Evolutionary conservation across 352 stramenopile species (phyloP).

Genomic region (Pythium utonaiense): DNA sequence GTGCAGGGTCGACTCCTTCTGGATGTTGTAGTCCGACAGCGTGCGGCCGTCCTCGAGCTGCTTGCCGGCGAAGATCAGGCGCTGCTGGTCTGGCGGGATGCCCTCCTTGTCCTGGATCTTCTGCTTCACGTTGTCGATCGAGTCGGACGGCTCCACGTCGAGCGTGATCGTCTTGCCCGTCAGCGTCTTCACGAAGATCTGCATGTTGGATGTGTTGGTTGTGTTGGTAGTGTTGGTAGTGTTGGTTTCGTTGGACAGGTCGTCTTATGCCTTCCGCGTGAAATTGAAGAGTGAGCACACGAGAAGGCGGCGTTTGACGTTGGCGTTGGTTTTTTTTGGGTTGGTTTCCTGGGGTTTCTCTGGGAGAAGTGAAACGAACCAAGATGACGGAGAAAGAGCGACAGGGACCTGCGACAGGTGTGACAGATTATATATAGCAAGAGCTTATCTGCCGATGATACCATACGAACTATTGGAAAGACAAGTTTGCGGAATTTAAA

Average conservation of each 20-base stretch:
- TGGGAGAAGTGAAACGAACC: constrained; percentile 6
- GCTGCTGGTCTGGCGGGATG: constrained; percentile 92
- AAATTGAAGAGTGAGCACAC: constrained; percentile 28
- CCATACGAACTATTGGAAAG: not conserved
- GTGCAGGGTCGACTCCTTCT: constrained; percentile 93
- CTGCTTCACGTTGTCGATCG: constrained; percentile 97
- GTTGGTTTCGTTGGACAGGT: constrained; percentile 9
- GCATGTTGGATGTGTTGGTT: constrained; percentile 39
- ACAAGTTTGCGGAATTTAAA: constrained; percentile 1
- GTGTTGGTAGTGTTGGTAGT: not conserved
- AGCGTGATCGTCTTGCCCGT: constrained; percentile 90
- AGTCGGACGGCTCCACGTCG: constrained; percentile 90
- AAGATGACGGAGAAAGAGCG: not conserved
- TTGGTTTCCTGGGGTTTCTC: too few species aligned
- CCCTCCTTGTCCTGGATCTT: constrained; percentile 94
- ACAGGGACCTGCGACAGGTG: not conserved
- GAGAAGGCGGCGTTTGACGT: not conserved
- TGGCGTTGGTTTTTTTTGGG: not conserved
- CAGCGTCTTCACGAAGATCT: constrained; percentile 93
- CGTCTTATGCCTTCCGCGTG: constrained; percentile 18
- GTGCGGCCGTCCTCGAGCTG: constrained; percentile 28
- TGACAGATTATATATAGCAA: not conserved
- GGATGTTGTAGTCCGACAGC: constrained; percentile 32
- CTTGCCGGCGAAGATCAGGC: constrained; percentile 37
- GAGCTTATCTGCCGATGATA: not conserved